These are phyloP conservation scores for Strobilomyces confusus DNA, from an alignment of 768 basidiomycete species.

Conservation along the genomic window DNA sequence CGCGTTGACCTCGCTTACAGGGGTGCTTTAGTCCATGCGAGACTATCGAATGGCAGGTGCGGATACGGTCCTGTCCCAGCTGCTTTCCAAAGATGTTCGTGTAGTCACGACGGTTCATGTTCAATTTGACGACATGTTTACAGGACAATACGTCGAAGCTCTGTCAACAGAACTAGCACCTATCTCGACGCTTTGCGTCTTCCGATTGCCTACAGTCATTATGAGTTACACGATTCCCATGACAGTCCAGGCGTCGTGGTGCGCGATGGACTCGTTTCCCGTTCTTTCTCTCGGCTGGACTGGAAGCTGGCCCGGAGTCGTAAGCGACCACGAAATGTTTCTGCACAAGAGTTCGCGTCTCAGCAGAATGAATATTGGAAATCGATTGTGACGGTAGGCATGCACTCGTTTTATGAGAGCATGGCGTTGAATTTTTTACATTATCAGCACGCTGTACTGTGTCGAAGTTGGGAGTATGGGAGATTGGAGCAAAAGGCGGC, in stretches of 20 bases:
- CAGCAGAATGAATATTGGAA: background rate
- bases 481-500: background rate
- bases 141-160: background rate
- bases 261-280: rapidly evolving
- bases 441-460: constrained; percentile 6
- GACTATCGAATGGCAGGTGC: constrained; percentile 11
- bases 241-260: rapidly evolving
- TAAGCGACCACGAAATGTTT: background rate
- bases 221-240: background rate
- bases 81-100: constrained; percentile 13
- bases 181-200: background rate
- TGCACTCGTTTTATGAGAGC: background rate
- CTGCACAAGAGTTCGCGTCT: background rate
- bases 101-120: background rate
- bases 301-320: background rate
- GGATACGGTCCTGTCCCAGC: constrained; percentile 8
- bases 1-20: background rate
- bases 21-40: constrained; percentile 13
- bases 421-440: background rate
- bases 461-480: background rate
- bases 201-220: background rate
- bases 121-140: background rate
- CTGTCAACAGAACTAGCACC: background rate
- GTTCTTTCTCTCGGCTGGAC: background rate
- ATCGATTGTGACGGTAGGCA: constrained; percentile 1